phyloP scores from a whole-genome alignment of 1,139 yeast genomes.

The Hemisphaericaspora xylofermentans region DNA sequence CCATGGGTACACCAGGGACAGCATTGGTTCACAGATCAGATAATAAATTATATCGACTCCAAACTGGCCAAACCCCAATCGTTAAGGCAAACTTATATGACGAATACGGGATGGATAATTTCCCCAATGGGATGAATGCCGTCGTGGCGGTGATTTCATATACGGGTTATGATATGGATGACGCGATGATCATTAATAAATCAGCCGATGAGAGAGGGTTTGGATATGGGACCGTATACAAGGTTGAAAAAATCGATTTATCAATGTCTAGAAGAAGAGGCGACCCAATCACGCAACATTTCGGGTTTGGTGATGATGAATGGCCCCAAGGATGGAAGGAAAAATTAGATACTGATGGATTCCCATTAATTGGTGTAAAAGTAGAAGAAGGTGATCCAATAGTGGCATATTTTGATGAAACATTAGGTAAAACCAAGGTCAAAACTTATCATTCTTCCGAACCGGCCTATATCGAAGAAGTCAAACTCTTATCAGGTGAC shows the following conservation, averaged over 20 bases:
- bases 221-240: constrained; percentile 95
- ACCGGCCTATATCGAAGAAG: constrained; percentile 94
- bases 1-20: constrained; percentile 99
- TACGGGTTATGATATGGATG: constrained; percentile 99
- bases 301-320: constrained; percentile 90
- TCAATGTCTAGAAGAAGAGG: constrained; percentile 80
- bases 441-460: constrained; percentile 93
- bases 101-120: constrained; percentile 95
- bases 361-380: constrained; percentile 84
- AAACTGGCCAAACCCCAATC: constrained; percentile 95
- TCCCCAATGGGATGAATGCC: constrained; percentile 98
- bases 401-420: constrained; percentile 89
- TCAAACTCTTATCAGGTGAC: constrained; percentile 83
- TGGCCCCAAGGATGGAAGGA: constrained; percentile 93
- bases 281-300: constrained; percentile 91
- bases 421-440: constrained; percentile 84
- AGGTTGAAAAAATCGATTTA: constrained; percentile 88
- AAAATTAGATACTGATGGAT: constrained; percentile 87
- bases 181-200: constrained; percentile 97
- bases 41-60: constrained; percentile 88
- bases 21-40: constrained; percentile 91
- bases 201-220: constrained; percentile 98
- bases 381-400: constrained; percentile 97
- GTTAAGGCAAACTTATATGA: constrained; percentile 93
- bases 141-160: constrained; percentile 98